phyloP scores from a whole-genome alignment of 2,329 filamentous ascomycete genomes.

The Cercospora berteroae region DNA sequence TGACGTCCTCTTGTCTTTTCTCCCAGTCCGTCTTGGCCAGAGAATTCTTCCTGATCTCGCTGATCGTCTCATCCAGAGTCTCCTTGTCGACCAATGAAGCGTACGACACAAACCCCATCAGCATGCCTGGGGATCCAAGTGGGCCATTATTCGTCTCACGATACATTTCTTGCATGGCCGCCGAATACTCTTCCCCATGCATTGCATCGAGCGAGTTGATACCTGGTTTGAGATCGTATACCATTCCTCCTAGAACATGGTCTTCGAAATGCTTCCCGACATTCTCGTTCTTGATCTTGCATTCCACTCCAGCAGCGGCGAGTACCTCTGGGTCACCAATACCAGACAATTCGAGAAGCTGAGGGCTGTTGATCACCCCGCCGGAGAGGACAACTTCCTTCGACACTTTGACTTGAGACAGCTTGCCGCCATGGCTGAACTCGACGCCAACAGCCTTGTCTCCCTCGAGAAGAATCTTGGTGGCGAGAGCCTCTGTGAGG shows the following conservation, averaged over 20 bases:
- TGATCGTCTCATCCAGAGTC: slow-evolving; percentile 33
- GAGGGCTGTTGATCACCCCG: slow-evolving; percentile 53
- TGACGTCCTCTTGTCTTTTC: slow-evolving; percentile 38
- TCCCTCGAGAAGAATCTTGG: slow-evolving; percentile 32
- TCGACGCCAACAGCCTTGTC: slow-evolving; percentile 39
- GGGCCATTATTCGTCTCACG: slow-evolving; percentile 37
- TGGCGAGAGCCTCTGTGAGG: slow-evolving; percentile 34
- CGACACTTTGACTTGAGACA: slow-evolving; percentile 43
- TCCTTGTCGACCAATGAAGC: slow-evolving; percentile 35
- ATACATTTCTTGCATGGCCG: slow-evolving; percentile 37
- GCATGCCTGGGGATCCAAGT: slow-evolving; percentile 39
- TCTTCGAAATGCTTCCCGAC: slow-evolving; percentile 56
- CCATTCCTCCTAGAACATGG: slow-evolving; percentile 40
- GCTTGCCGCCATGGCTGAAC: slow-evolving; percentile 43
- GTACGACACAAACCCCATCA: slow-evolving; percentile 39
- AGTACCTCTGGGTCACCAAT: slow-evolving; percentile 53
- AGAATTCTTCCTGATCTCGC: slow-evolving; percentile 36
- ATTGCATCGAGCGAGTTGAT: slow-evolving; percentile 38
- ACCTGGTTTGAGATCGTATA: slow-evolving; percentile 35
- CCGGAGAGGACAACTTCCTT: slow-evolving; percentile 40
- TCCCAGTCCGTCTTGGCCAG: slow-evolving; percentile 39
- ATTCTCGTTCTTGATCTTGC: slow-evolving; percentile 50
- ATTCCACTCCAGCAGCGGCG: slow-evolving; percentile 47
- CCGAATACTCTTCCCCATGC: slow-evolving; percentile 38
- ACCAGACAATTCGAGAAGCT: slow-evolving; percentile 55